A percentile compares a stretch with the other conserved stretches of the same genome.
Evolutionary conservation across 192 early-diverging fungal genomes (phyloP).

Genomic region (Coemansia sp.): DNA sequence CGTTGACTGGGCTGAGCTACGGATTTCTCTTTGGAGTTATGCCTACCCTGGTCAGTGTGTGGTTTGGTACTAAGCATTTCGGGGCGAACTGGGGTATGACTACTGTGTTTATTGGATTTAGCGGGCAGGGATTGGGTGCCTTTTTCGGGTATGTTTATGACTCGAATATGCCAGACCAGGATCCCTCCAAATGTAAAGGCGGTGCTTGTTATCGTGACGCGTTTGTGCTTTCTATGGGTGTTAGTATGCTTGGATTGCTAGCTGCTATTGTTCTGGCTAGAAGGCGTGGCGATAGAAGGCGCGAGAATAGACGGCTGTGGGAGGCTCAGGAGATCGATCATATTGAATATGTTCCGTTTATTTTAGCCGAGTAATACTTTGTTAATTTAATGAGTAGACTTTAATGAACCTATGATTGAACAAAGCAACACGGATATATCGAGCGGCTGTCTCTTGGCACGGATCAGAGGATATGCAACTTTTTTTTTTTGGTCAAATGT

Average conservation of each 20-base stretch:
- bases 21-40: constrained; percentile 55
- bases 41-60: constrained; percentile 56
- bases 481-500: too few relatives aligned
- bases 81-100: constrained; percentile 62
- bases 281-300: constrained; percentile 32
- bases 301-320: constrained; percentile 50
- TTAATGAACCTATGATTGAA: too few relatives aligned
- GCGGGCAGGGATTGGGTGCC: constrained; percentile 63
- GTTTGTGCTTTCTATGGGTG: constrained; percentile 34
- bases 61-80: constrained; percentile 57
- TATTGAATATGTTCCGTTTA: constrained; percentile 47
- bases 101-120: constrained; percentile 58
- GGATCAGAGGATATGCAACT: too few relatives aligned
- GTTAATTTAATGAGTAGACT: background rate
- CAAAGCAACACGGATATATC: too few relatives aligned
- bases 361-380: constrained; percentile 40
- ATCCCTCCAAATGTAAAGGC: constrained; percentile 42
- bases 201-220: constrained; percentile 50
- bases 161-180: constrained; percentile 51
- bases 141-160: constrained; percentile 67
- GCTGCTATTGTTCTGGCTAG: constrained; percentile 33
- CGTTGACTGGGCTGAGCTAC: constrained; percentile 50
- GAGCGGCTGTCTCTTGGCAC: too few relatives aligned
- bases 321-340: constrained; percentile 49
- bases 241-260: constrained; percentile 23